Evolutionary conservation across 768 basidiomycete species (phyloP).

Genomic region (Tulasnella sp.): DNA sequence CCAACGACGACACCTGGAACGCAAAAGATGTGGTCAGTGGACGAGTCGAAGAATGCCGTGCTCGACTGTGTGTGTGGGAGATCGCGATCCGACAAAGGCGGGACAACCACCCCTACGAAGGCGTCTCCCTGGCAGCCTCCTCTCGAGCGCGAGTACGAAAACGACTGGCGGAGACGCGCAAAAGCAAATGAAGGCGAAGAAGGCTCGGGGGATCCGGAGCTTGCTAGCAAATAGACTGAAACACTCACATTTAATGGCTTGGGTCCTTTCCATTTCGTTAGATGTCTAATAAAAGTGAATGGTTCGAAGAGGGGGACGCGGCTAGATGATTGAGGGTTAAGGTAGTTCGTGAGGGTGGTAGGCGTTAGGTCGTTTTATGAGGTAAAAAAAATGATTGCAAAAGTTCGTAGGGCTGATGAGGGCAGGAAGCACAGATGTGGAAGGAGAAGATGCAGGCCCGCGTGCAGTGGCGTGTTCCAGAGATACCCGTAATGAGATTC

Average conservation of each 20-base stretch:
- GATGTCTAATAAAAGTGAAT: background rate
- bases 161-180: background rate
- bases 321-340: background rate
- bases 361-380: background rate
- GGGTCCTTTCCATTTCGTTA: slow-evolving; percentile 10
- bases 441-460: background rate
- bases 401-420: background rate
- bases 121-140: background rate
- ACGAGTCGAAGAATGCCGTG: background rate
- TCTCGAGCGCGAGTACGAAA: background rate
- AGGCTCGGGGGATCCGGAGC: background rate
- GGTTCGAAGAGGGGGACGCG: background rate
- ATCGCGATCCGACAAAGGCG: background rate
- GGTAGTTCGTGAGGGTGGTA: background rate
- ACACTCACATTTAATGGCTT: slow-evolving; percentile 22
- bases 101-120: background rate
- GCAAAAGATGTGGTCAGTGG: background rate
- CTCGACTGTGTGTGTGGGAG: background rate
- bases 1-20: slow-evolving; percentile 88
- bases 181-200: background rate
- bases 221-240: background rate
- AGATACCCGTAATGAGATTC: background rate
- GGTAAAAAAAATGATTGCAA: background rate
- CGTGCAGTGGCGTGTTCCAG: background rate
- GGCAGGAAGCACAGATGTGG: slow-evolving; percentile 1